Conservation (phyloP, 2,329 filamentous ascomycete genomes). For the Gremmenia infestans region DNA sequence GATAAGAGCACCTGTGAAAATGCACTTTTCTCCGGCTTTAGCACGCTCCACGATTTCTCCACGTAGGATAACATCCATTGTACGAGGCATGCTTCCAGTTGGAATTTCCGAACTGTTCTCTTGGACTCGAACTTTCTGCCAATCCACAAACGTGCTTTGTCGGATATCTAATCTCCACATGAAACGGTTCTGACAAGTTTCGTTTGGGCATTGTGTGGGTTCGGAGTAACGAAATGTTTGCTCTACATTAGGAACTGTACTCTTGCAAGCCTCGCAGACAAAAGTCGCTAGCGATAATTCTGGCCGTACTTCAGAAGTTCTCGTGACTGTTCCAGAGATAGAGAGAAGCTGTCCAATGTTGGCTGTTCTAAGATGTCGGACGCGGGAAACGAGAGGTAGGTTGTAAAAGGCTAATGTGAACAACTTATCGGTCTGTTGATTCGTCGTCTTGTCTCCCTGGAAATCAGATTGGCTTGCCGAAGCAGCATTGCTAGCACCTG, state of each 20-base stretch:
- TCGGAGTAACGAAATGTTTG: constrained; percentile 98
- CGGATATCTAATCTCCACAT: constrained; percentile 97
- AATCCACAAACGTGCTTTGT: constrained; percentile 96
- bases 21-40: constrained; percentile 96
- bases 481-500: constrained; percentile 58
- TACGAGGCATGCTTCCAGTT: constrained; percentile 96
- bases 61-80: constrained; percentile 92
- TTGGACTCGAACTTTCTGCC: constrained; percentile 97
- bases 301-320: constrained; percentile 93
- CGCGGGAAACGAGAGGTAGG: constrained; percentile 44
- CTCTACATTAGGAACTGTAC: constrained; percentile 83
- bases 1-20: constrained; percentile 94
- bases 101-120: constrained; percentile 98
- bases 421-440: constrained; percentile 95
- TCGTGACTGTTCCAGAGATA: constrained; percentile 92
- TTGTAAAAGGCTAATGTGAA: constrained; percentile 78
- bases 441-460: constrained; percentile 69
- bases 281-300: constrained; percentile 92
- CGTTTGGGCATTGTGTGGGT: constrained; percentile 90
- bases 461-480: constrained; percentile 57
- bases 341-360: constrained; percentile 92
- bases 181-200: constrained; percentile 77
- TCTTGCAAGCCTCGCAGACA: constrained; percentile 81
- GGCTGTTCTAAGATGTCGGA: constrained; percentile 61
- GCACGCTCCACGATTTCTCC: constrained; percentile 97